Evolutionary conservation across 2,329 filamentous ascomycete species (phyloP), one percentile per base, ranked within the genome.

Genomic region (Exophiala lecanii-corni): DNA sequence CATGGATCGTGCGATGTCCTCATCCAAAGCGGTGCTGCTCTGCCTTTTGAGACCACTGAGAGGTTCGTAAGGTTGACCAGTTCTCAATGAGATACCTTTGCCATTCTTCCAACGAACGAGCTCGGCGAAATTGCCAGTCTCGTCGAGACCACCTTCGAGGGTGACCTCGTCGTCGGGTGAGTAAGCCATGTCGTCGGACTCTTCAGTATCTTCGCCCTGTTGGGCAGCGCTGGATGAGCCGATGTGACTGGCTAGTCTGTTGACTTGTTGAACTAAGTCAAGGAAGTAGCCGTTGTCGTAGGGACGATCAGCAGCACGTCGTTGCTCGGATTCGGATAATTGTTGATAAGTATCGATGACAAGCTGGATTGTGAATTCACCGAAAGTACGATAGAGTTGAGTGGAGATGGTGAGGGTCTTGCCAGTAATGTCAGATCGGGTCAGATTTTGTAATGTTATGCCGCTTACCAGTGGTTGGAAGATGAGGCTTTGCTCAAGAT

Each of bases 261-360:
- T 80, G 58, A 96, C 89, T 78, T 96, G 89, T 64, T 94, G 87
- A 64, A 94, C 83, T 49, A 97, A 81, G 71, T 97, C 91, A 70
- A 96, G 84, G 64, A 96, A 96, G 70, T 97, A 97, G 62, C 87
- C 87, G 76, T 86, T 88, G 75, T 84, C 92, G 74, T 96, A 97
- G 55, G 89, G 88, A 59, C 85, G 82, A 67, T 97, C 91, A 67
- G 79, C 74, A 47, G 86, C 84, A 63, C 87, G 81, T 55, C 83
- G 82, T 70, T 91, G 86, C 65, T 97, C 89, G 63, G 81, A 81
- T 63, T 94, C 88, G 73, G 79, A 83, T 54, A 96, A 75, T 66
- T 84, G 83, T 66, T 88, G 82, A 66, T 94, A 86, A 47, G 88
- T 92, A 53, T 87, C 83, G 73, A 94, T 86, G 63, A 95, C 82